Evolutionary conservation across 805 yeast genomes (phyloP), one percentile per base, ranked within the genome.

Genomic region (Naumovozyma baii): DNA sequence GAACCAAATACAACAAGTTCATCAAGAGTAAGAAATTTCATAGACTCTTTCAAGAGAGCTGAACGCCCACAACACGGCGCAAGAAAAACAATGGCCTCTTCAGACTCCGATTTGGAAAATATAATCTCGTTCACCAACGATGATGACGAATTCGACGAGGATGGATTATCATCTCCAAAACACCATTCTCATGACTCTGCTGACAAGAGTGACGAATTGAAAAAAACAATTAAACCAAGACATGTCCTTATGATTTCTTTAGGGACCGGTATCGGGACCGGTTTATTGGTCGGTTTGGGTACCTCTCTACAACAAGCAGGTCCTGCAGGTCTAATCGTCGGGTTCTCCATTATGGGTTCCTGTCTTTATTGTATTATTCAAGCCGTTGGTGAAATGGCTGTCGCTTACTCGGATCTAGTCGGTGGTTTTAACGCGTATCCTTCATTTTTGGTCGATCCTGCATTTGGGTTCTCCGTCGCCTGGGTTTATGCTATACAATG

Each of bases 251-350:
- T 83, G 80, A 80, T 82, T 49, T 80, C 86, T 31, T 70, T 82
- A 32, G 85, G 85, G 25, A 82, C 85, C 26, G 76, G 81, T 48
- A 76, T 80, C 37, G 90, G 90, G 48, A 78, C 86, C 2, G 88
- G 90, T 56, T 61, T 81, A 40, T 74, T 82, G 47, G 78, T 82
- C 37, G 86, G 87, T 49, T 66, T 77, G 12, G 86, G 85, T 31
- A 60, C 65, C 15, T 72, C 82, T 2, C 67, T 82, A 46, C 55
- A 61, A 25, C 59, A 64, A 12, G 80, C 81, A 45, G 87, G 87
- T 22, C 85, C 87, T 3, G 83, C 74, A 12, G 73, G 73, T 36
- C 47, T 74, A 34, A 62, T 81, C 35, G 67, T 80, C 31, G 78
- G 83, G 26, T 77, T 73, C 54, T 65, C 70, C 22, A 55, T 76